Evolutionary conservation across 2,329 filamentous ascomycete species (phyloP).

Genomic region (Aureobasidium sp.): DNA sequence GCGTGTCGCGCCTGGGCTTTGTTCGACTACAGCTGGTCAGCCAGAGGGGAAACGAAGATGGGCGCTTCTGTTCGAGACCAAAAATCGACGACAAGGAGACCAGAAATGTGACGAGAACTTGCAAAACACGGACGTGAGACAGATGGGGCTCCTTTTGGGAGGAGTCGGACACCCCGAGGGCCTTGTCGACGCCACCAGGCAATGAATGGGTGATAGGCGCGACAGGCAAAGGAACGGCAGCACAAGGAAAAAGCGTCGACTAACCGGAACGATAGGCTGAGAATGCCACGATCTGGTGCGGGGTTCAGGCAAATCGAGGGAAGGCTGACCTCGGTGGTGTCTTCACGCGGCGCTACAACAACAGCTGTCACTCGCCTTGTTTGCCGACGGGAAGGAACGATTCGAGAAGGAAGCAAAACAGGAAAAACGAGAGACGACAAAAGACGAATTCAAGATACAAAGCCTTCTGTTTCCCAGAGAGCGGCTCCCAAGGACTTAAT

Average conservation of each 20-base stretch:
- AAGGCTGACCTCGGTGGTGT: slow-evolving; percentile 5
- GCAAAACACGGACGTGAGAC: slow-evolving; percentile 8
- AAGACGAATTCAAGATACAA: background rate
- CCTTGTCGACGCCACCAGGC: slow-evolving; percentile 2
- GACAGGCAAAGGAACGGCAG: background rate
- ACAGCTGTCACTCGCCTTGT: slow-evolving; percentile 7
- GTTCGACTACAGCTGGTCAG: background rate
- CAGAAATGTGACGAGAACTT: slow-evolving; percentile 8
- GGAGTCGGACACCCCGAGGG: slow-evolving; percentile 3
- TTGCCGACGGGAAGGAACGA: slow-evolving; percentile 3
- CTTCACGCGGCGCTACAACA: slow-evolving; percentile 9
- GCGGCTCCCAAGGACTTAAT: background rate
- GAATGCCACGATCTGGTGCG: slow-evolving; percentile 6
- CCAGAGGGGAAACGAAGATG: background rate
- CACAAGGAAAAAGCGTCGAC: slow-evolving; percentile 6
- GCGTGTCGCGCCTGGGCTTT: slow-evolving; percentile 4
- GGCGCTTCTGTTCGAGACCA: background rate
- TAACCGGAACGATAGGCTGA: slow-evolving; percentile 7
- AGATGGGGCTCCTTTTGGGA: slow-evolving; percentile 1
- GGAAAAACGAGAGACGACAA: background rate
- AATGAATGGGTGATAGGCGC: background rate
- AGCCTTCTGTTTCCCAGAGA: background rate
- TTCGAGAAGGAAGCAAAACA: background rate
- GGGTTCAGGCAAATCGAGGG: slow-evolving; percentile 2
- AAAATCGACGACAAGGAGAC: background rate